Evolutionary conservation across 169 alveolate genomes (phyloP).

Genomic region (Plasmodium yoelii): DNA sequence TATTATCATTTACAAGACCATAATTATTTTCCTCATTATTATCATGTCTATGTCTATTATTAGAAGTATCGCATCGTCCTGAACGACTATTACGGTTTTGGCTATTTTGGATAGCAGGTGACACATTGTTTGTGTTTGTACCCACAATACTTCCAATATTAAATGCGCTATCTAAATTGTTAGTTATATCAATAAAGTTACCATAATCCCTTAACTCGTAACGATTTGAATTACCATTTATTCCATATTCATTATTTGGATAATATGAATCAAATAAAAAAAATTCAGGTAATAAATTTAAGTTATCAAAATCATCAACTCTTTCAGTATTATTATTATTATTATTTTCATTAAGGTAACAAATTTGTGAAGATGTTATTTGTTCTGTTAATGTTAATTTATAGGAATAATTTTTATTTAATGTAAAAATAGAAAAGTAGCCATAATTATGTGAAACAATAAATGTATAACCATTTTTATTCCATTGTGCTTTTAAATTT

Average conservation of each 20-base stretch:
- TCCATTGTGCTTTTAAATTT: constrained; percentile 63
- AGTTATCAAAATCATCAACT: constrained; percentile 24
- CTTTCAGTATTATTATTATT: constrained; percentile 10
- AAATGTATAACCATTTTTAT: constrained; percentile 37
- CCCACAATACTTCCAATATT: not conserved
- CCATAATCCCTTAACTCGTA: not conserved
- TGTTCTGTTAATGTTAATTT: constrained; percentile 66
- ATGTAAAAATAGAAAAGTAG: constrained; percentile 61
- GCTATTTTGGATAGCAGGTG: not conserved
- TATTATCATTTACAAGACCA: not conserved
- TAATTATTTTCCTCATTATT: not conserved
- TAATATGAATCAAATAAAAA: constrained; percentile 23
- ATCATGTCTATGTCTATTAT: not conserved
- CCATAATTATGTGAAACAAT: constrained; percentile 74
- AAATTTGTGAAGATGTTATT: constrained; percentile 43
- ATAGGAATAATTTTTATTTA: constrained; percentile 29
- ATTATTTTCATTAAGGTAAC: constrained; percentile 14
- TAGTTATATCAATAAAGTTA: not conserved
- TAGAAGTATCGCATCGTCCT: no score
- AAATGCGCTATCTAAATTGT: not conserved
- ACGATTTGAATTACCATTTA: not conserved
- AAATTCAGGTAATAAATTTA: constrained; percentile 19
- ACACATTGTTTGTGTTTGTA: not conserved
- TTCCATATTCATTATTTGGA: not conserved
- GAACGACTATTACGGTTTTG: no score